phyloP scores from a whole-genome alignment of 257 asterid genomes.

The Solanum peruvianum region DNA sequence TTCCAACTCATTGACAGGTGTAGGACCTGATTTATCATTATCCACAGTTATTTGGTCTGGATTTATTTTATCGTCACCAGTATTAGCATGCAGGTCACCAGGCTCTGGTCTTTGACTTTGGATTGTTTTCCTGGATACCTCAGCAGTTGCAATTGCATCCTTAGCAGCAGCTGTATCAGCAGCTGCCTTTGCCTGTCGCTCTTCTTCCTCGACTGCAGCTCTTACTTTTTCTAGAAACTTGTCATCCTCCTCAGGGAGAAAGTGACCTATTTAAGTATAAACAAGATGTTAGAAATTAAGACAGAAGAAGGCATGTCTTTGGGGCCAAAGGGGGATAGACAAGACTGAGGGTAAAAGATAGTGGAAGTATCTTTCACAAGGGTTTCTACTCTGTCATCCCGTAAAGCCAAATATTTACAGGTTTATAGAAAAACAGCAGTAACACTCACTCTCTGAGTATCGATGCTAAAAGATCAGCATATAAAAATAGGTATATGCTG shows the following conservation, averaged over 20 bases:
- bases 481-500: neutral
- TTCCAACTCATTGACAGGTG: conserved; percentile 22
- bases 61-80: conserved; percentile 6
- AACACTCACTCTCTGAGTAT: neutral
- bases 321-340: neutral
- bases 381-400: neutral
- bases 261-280: conserved; percentile 48
- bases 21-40: conserved; percentile 12
- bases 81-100: conserved; percentile 12
- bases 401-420: neutral
- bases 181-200: conserved; percentile 65
- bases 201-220: conserved; percentile 99
- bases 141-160: conserved; percentile 77
- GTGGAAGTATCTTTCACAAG: neutral
- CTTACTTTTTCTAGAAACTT: conserved; percentile 87
- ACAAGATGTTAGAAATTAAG: neutral
- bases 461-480: neutral
- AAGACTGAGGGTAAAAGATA: neutral
- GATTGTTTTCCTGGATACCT: conserved; percentile 44
- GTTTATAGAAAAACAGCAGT: neutral
- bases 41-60: conserved; percentile 21
- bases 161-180: conserved; percentile 75
- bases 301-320: neutral
- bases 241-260: conserved; percentile 94
- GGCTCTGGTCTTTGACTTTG: conserved; percentile 18